Percentiles rank a stretch among this genome's conserved stretches.
Conservation (phyloP, 495 filamentous ascomycete species). For the Talaromyces adpressus region DNA sequence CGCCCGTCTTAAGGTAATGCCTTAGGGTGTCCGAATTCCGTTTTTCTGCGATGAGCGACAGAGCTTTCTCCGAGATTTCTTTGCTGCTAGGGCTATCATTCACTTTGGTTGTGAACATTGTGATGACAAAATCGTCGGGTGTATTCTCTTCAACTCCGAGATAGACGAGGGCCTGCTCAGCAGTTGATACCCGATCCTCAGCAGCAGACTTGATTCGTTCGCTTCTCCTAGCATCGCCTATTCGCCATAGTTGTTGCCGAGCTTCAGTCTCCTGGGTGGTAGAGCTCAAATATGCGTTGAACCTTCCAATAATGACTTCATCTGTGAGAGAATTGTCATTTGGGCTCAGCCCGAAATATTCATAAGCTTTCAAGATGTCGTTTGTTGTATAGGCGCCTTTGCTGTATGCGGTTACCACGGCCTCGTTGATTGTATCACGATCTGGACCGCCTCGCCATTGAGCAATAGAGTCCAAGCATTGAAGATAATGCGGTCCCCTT, state of each 20-base stretch:
- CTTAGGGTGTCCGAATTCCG: conserved; percentile 48
- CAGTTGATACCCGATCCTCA: conserved; percentile 52
- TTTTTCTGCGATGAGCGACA: conserved; percentile 48
- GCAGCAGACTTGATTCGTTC: conserved; percentile 47
- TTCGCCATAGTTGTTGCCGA: conserved; percentile 46
- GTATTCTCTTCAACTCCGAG: conserved; percentile 45
- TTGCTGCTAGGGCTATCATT: conserved; percentile 41
- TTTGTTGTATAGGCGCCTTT: conserved; percentile 41
- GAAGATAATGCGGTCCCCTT: conserved; percentile 24
- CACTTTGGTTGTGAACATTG: conserved; percentile 51
- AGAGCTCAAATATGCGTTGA: conserved; percentile 43
- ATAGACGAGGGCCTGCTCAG: conserved; percentile 54
- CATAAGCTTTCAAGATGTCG: conserved; percentile 49
- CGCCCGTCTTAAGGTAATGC: conserved; percentile 49
- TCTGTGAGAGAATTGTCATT: conserved; percentile 37
- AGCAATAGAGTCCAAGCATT: conserved; percentile 30
- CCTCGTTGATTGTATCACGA: conserved; percentile 24
- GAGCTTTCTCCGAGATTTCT: conserved; percentile 44
- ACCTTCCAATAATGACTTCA: conserved; percentile 50
- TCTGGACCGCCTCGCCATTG: conserved; percentile 28
- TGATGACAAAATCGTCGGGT: conserved; percentile 52
- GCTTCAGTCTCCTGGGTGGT: conserved; percentile 45
- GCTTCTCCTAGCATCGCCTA: conserved; percentile 46
- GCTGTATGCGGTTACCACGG: conserved; percentile 30
- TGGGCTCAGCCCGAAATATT: conserved; percentile 41